Conservation (phyloP, 495 filamentous ascomycete species). For the Lepidopterella palustris region DNA sequence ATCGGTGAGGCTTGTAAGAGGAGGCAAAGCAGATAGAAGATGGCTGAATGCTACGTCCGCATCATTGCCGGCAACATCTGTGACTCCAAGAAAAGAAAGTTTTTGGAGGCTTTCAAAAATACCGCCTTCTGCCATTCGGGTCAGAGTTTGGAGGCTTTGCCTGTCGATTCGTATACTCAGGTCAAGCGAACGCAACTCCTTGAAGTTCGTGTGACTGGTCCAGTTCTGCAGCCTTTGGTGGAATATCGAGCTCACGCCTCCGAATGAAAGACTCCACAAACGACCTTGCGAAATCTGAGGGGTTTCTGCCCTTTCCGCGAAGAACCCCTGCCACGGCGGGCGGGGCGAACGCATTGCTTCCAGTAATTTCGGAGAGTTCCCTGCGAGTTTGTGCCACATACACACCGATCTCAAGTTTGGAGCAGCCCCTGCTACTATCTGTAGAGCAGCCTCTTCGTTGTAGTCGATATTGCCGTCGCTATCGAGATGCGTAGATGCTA, state of each 20-base stretch:
- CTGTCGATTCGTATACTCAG: not conserved
- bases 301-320: not conserved
- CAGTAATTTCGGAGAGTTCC: not conserved
- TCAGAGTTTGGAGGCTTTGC: not conserved
- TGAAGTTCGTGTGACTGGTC: not conserved
- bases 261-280: not conserved
- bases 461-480: conserved; percentile 1
- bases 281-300: not conserved
- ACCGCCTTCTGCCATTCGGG: not conserved
- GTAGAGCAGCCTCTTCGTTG: conserved; percentile 4
- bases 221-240: not conserved
- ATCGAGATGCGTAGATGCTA: not conserved
- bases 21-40: not conserved
- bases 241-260: not conserved
- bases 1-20: not conserved
- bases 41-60: not conserved
- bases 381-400: not conserved
- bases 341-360: not conserved
- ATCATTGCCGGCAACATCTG: too few relatives aligned
- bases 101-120: not conserved
- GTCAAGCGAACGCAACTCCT: not conserved
- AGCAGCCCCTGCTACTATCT: not conserved
- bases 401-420: conserved; percentile 2
- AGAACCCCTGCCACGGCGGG: not conserved
- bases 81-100: not conserved